These are phyloP conservation scores for Stephania yunnanensis DNA, from an alignment of 164 flowering plant species.

Conservation along the genomic window DNA sequence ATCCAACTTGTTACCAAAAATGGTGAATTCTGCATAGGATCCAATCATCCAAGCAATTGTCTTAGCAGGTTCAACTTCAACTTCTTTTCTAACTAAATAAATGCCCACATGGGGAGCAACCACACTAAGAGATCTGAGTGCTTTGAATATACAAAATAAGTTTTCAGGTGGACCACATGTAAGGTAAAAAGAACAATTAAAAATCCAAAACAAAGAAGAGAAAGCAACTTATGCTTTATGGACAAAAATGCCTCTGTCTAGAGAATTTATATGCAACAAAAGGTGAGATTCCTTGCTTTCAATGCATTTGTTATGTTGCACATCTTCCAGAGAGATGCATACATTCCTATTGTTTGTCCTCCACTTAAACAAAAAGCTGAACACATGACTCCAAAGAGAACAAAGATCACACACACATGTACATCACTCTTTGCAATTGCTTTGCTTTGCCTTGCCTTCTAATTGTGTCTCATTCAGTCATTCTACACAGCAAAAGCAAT, in stretches of 20 bases:
- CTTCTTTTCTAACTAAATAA: no score
- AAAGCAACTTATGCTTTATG: conserved; percentile 2
- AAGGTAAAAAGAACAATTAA: background rate
- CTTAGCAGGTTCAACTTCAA: no score
- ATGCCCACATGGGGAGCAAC: background rate
- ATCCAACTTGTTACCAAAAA: no score
- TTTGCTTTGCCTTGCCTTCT: no score
- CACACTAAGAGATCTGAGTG: background rate
- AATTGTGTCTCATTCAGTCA: no score
- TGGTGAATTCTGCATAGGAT: no score
- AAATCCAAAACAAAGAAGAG: background rate
- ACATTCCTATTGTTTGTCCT: background rate
- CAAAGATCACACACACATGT: no score
- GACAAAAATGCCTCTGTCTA: background rate
- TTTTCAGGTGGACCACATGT: background rate
- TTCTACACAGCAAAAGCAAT: no score
- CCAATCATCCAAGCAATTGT: no score
- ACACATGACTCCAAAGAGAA: background rate
- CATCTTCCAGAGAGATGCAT: no score
- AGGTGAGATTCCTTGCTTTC: background rate
- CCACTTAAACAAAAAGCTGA: background rate
- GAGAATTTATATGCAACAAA: background rate
- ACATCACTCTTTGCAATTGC: no score
- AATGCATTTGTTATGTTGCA: background rate
- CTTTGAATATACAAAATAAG: background rate